Conservation (phyloP, 2,329 filamentous ascomycete species). For the Hypoxylon sp. region DNA sequence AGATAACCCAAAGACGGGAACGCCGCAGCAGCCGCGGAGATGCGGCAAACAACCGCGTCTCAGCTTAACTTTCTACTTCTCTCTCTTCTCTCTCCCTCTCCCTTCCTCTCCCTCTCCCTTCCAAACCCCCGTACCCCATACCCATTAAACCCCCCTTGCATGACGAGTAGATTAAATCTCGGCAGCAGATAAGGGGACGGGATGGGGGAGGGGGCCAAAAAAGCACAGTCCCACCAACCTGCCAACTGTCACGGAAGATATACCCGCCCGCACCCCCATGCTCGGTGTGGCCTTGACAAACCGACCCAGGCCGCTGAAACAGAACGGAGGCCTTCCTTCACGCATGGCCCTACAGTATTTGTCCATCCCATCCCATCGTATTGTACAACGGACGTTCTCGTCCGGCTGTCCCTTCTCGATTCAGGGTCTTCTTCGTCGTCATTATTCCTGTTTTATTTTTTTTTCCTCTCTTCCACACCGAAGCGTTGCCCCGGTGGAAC, state of each 20-base stretch:
- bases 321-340: neutral
- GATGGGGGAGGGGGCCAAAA: neutral
- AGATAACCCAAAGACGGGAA: neutral
- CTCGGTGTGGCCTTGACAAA: conserved; percentile 1
- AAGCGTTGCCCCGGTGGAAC: neutral
- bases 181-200: neutral
- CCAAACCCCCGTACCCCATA: neutral
- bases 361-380: neutral
- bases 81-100: too few relatives aligned
- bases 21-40: neutral
- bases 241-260: neutral
- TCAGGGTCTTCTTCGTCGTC: neutral
- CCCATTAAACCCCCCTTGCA: neutral
- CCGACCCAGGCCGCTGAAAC: neutral
- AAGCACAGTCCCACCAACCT: neutral
- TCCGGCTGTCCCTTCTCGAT: neutral
- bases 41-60: conserved; percentile 2
- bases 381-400: neutral
- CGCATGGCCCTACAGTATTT: neutral
- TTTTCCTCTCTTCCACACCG: neutral
- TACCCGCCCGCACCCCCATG: neutral
- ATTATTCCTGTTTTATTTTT: neutral
- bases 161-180: neutral
- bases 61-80: neutral
- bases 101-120: too few relatives aligned